Evolutionary conservation across 2,329 filamentous ascomycete genomes (phyloP), one percentile per base, ranked within the genome.

Genomic region (Exophiala bonariae): DNA sequence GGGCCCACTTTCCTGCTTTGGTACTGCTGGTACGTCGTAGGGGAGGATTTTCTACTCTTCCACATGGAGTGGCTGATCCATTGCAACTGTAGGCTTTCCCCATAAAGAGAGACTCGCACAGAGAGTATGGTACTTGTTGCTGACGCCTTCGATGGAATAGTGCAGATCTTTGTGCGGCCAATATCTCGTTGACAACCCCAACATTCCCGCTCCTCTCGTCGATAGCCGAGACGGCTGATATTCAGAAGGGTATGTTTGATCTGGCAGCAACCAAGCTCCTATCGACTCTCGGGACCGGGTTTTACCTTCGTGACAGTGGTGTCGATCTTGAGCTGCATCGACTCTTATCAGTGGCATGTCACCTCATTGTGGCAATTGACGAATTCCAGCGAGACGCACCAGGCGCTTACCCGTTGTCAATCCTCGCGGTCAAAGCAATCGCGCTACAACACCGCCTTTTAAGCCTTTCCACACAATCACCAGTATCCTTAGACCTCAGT

Each of bases 401-500:
- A 13, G 3, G 11, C 3, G 19, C 8, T 18, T 35, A 20, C 16
- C 16, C 20, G 5, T 26, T 46, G 3, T 22, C 34, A n/a, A 17
- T 20, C 4, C 20, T 41, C 1, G 35, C 44, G n/a, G 38, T 37
- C 10, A 37, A 47, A 17, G 17, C 44, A 16, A 35, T 47, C 20
- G 28, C 36, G 17, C 31, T 47, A 6, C 44, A 41, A 18, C 44
- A 47, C 28, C 36, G 36, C 14, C 16, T 47, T 9, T 31, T 37
- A 19, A 35, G 17, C 16, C 28, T 47, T 13, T 35, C 42, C 18
- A 31, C 17, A 6, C 16, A 9, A 13, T 19, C 19, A 19, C 35
- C 18, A 17, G 13, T 23, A 17, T 13, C 16, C 5, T 10, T 36
- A n/a, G 40, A 39, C 18, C 7, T 30, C n/a, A 3, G 17, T n/a